Evolutionary conservation across 1,284 basidiomycete genomes (phyloP), one percentile per base, ranked within the genome.

Genomic region (Puccinia novopanici): DNA sequence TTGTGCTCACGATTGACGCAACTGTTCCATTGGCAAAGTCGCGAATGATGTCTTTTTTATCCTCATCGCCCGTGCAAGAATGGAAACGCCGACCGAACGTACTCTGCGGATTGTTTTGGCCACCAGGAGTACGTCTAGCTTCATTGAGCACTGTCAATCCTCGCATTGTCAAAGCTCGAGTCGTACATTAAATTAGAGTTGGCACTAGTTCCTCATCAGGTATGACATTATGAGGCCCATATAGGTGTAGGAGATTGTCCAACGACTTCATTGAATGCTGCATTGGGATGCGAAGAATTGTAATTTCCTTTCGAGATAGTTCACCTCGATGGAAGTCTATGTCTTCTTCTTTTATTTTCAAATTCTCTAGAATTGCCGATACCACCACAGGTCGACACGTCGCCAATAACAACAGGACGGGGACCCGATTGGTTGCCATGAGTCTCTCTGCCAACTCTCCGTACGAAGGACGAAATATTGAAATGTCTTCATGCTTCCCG

Each of bases 391-490:
- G 71, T 24, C 24, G 1, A 42, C 50, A 73, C 5, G 71, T 73
- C 22, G 71, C 52, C 0, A 52, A 73, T 45, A 57, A 24, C 0
- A 73, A 13, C 19, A 73, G 45, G 1, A 40, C 6, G 6, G 52
- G 48, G 8, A 73, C 71, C n/a, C n/a, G n/a, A 34, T 73, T n/a
- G 10, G 71, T 73, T 30, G 52, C 50, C 1, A 15, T 37, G 19
- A 73, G 50, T 2, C 24, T 17, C 10, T 22, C 40, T 3, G 27
- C 52, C n/a, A 73, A 2, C 6, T 55, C 13, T 2, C 71, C 71
- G 57, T 57, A 73, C 6, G 34, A 73, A 9, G 71, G 71, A 2
- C 71, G 24, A 15, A 73, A 73, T 2, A 40, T 57, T 24, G 24
- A 24, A 12, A 15, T 0, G 40, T 73, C 71, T 24, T 54, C 15